A percentile compares a stretch with the other conserved stretches of the same genome.
Evolutionary conservation across 371 early-diverging fungal genomes (phyloP).

Genomic region (Umbelopsis sp.): DNA sequence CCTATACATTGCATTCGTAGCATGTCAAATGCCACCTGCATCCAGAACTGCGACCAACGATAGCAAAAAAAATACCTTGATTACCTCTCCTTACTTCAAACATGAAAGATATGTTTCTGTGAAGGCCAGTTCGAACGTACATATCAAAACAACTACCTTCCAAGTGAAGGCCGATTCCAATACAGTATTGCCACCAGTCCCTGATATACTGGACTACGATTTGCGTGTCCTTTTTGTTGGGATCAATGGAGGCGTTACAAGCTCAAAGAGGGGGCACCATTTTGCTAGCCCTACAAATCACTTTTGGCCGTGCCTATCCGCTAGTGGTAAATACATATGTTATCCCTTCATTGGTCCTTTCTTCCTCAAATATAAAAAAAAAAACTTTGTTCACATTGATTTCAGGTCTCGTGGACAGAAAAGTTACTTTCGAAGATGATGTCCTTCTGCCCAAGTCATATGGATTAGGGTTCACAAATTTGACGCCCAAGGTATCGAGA

Average conservation of each 20-base stretch:
- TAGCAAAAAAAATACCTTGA: not conserved
- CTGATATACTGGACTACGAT: slow-evolving; percentile 64
- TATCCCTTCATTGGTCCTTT: too few relatives aligned
- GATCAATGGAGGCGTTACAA: slow-evolving; percentile 75
- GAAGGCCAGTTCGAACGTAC: not conserved
- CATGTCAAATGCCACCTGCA: not conserved
- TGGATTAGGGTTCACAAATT: slow-evolving; percentile 72
- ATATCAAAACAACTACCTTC: not conserved
- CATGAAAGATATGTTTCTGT: not conserved
- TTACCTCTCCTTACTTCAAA: not conserved
- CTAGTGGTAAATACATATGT: slow-evolving; percentile 44
- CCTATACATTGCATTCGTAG: not conserved
- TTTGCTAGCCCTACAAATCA: slow-evolving; percentile 76
- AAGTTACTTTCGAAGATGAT: slow-evolving; percentile 59
- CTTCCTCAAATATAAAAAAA: too few relatives aligned
- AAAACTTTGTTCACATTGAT: not conserved
- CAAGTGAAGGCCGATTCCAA: not conserved
- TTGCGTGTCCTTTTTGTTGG: slow-evolving; percentile 80
- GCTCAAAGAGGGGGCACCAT: slow-evolving; percentile 66
- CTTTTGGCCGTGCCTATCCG: slow-evolving; percentile 78
- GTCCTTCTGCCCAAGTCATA: slow-evolving; percentile 44
- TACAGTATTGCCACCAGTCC: slow-evolving; percentile 26
- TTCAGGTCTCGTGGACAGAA: slow-evolving; percentile 38
- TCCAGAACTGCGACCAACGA: not conserved
- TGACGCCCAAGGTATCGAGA: slow-evolving; percentile 63